Evolutionary conservation across 116 monocot genomes (phyloP), one percentile per base, ranked within the genome.

Genomic region (Cymodocea nodosa): DNA sequence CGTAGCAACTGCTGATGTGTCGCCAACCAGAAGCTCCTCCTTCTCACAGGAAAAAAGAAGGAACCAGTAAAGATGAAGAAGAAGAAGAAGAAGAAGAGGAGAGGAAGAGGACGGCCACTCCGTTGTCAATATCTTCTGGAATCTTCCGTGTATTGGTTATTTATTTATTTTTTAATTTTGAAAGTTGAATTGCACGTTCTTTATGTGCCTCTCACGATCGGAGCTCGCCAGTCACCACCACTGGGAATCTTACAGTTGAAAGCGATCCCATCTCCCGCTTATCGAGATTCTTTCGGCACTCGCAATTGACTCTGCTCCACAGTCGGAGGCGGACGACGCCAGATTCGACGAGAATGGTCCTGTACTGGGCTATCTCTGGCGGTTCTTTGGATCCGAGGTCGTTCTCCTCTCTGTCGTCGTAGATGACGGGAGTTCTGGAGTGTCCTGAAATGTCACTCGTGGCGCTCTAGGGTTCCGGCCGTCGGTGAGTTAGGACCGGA

Each of bases 321-420:
- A 14, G 15, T 23, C 54, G 51, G 55, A 23, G 35, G 12, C n/a
- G 30, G 23, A n/a, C 52, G 44, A 37, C 23, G 2, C 22, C 39
- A 8, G 53, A 40, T 52, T 64, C 56, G 39, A 15, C 51, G 53
- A 23, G 72, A 48, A 52, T 20, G 34, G 52, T 14, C 52, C 30
- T 10, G 70, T 34, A 70, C 62, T 69, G 25, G 50, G 56, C 1
- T 48, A 59, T 69, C 59, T 35, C 15, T 52, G 53, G 55, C 25
- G 11, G 16, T 52, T 68, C 54, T 20, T 57, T 23, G 59, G 59
- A 54, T 58, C 17, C 23, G 59, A 50, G 59, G 56, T 40, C 50
- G 44, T 40, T 50, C 4, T 14, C 50, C 3, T 22, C 64, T 64
- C 50, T 17, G 52, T 66, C 14, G 35, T 11, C 34, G 35, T 34